These are phyloP conservation scores for Pseudonitzschia pungens DNA, from an alignment of 108 stramenopile genomes.

Conservation along the genomic window DNA sequence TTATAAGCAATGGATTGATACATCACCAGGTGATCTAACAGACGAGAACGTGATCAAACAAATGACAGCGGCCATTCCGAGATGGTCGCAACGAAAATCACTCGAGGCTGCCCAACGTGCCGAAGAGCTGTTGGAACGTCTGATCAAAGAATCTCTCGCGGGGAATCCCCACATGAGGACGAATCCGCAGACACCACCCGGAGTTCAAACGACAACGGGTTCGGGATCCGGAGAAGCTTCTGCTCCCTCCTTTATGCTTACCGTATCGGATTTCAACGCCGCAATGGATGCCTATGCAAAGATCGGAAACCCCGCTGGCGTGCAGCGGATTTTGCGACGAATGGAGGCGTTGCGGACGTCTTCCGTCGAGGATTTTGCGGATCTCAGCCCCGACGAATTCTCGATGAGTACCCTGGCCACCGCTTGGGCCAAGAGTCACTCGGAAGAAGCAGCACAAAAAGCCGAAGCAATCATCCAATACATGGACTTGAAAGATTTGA, in stretches of 20 bases:
- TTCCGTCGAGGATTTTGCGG: constrained; percentile 15
- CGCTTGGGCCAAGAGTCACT: constrained; percentile 42
- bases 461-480: constrained; percentile 49
- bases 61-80: constrained; percentile 28
- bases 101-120: constrained; percentile 22
- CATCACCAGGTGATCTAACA: constrained; percentile 16
- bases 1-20: constrained; percentile 26
- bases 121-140: constrained; percentile 31
- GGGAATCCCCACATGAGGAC: constrained; percentile 29
- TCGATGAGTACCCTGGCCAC: constrained; percentile 36
- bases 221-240: not conserved
- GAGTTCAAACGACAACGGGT: not conserved
- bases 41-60: constrained; percentile 24
- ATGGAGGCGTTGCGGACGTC: constrained; percentile 24
- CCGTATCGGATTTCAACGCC: constrained; percentile 26
- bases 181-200: too few species aligned
- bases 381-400: constrained; percentile 31
- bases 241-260: not conserved
- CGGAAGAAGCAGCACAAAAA: constrained; percentile 36
- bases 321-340: constrained; percentile 26
- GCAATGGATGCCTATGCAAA: constrained; percentile 38
- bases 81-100: constrained; percentile 23
- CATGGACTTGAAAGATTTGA: constrained; percentile 55
- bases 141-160: constrained; percentile 28
- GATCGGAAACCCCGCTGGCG: constrained; percentile 30